A percentile compares a stretch with the other conserved stretches of the same genome.
Evolutionary conservation across 768 basidiomycete genomes (phyloP).

Genomic region (Lenzites betulinus): DNA sequence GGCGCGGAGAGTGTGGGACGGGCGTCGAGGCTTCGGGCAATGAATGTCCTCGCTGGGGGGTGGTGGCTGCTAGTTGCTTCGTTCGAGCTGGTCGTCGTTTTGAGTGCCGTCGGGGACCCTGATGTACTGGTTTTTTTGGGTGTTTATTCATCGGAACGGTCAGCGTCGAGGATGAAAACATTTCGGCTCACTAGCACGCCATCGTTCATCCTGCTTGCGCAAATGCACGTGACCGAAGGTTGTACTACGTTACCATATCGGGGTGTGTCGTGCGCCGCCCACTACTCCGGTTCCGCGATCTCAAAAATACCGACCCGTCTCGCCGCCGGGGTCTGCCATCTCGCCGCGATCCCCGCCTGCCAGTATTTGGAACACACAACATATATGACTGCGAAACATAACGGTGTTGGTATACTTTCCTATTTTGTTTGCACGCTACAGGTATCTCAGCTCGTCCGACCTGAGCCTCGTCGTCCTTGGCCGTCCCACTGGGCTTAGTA

Average conservation of each 20-base stretch:
- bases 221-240: slow-evolving; percentile 12
- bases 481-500: background rate
- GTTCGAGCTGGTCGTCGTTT: background rate
- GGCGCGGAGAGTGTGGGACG: slow-evolving; percentile 4
- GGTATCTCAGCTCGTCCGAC: no score
- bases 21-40: background rate
- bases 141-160: slow-evolving; percentile 4
- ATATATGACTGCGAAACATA: no score
- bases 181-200: slow-evolving; percentile 19
- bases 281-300: background rate
- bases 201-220: slow-evolving; percentile 15
- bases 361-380: no score
- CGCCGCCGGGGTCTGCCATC: background rate
- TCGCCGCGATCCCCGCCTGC: no score
- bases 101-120: background rate
- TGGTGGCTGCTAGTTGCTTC: background rate
- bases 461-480: background rate
- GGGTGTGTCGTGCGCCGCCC: slow-evolving; percentile 1
- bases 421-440: no score
- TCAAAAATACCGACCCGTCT: background rate
- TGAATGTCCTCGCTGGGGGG: background rate
- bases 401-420: no score
- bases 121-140: background rate
- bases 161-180: slow-evolving; percentile 8
- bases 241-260: background rate